Percentiles rank a stretch among this genome's conserved stretches.
phyloP scores from a whole-genome alignment of 768 basidiomycete genomes.

The Lentinula lateritia region DNA sequence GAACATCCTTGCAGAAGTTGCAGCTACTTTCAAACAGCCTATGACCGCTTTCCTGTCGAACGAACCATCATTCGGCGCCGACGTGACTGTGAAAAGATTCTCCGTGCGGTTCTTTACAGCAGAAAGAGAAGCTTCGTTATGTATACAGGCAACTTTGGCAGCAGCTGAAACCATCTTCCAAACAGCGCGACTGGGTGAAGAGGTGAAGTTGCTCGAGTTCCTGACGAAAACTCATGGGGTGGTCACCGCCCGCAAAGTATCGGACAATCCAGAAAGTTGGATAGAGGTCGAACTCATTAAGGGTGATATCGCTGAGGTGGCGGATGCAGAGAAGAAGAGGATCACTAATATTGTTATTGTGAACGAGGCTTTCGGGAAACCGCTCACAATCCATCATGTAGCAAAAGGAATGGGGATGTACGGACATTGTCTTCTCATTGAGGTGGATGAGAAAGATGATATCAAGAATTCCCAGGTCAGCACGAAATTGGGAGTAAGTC shows the following conservation, averaged over 20 bases:
- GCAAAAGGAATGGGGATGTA: conserved; percentile 29
- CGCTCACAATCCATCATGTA: conserved; percentile 30
- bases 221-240: neutral
- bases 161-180: conserved; percentile 35
- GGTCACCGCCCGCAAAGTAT: neutral
- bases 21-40: conserved; percentile 42
- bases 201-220: conserved; percentile 22
- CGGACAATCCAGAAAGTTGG: neutral
- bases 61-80: conserved; percentile 11
- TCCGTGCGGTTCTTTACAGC: conserved; percentile 34
- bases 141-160: conserved; percentile 41
- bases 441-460: conserved; percentile 34
- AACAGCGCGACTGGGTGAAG: conserved; percentile 18
- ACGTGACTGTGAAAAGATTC: conserved; percentile 22
- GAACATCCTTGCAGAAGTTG: conserved; percentile 26
- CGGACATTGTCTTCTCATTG: conserved; percentile 31
- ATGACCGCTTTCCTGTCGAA: conserved; percentile 30
- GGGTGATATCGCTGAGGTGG: neutral
- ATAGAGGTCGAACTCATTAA: neutral
- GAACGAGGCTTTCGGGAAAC: conserved; percentile 31
- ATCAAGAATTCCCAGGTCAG: conserved; percentile 24
- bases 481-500: conserved; percentile 26
- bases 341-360: conserved; percentile 26
- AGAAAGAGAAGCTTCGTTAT: conserved; percentile 26
- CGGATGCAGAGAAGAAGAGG: neutral